Percentiles rank a stretch among this genome's conserved stretches.
Conservation (phyloP, 768 basidiomycete species). For the Terana coerulea region DNA sequence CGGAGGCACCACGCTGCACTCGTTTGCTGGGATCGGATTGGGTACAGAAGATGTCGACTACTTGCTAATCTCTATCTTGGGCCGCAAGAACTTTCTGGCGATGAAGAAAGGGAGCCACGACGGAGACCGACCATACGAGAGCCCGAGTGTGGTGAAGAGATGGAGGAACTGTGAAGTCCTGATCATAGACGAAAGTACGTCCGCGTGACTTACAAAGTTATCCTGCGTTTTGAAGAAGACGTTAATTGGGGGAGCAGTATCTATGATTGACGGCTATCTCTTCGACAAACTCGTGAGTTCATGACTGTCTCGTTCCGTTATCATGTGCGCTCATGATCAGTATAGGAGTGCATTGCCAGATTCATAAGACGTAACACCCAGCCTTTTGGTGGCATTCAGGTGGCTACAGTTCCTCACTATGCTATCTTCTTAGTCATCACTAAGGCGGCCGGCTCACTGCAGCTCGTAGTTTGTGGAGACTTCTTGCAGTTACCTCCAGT, state of each 20-base stretch:
- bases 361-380: slow-evolving; percentile 41
- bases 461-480: slow-evolving; percentile 80
- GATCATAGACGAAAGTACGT: slow-evolving; percentile 78
- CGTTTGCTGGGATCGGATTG: slow-evolving; percentile 76
- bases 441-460: too few species aligned
- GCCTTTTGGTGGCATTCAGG: slow-evolving; percentile 89
- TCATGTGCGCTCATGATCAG: too few species aligned
- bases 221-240: too few species aligned
- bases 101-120: neutral
- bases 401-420: too few species aligned
- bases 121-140: neutral
- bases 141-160: slow-evolving; percentile 30
- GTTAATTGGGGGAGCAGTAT: too few species aligned
- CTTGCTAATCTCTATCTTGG: slow-evolving; percentile 30
- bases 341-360: slow-evolving; percentile 63
- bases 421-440: too few species aligned
- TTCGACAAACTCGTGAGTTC: too few species aligned
- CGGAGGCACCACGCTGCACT: slow-evolving; percentile 74
- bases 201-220: neutral
- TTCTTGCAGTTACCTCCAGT: slow-evolving; percentile 92
- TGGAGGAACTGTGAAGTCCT: slow-evolving; percentile 63
- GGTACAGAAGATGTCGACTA: slow-evolving; percentile 52
- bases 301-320: too few species aligned
- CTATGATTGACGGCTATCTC: slow-evolving; percentile 77
- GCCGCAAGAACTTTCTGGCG: neutral